Percentiles rank a stretch among this genome's conserved stretches.
phyloP scores from a whole-genome alignment of 257 asterid genomes.

The Rhazya stricta region DNA sequence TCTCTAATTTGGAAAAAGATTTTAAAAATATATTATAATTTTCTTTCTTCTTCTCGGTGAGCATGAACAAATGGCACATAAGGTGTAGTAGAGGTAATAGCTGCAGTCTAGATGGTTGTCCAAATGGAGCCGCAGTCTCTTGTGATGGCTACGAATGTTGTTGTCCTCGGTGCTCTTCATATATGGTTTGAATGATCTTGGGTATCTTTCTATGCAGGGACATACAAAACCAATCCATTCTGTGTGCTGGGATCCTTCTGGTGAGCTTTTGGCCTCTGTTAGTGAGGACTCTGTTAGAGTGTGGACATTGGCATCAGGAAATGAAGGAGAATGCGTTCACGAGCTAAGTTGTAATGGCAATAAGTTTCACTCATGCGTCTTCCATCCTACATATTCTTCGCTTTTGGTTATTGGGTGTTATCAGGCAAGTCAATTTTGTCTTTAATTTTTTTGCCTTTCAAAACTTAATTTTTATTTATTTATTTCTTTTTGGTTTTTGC shows the following conservation, averaged over 20 bases:
- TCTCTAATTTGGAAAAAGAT: too few relatives aligned
- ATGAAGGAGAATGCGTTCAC: constrained; percentile 55
- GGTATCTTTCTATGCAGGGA: constrained; percentile 39
- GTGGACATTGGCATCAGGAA: constrained; percentile 82
- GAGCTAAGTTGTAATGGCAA: constrained; percentile 83
- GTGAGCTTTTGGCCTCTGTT: constrained; percentile 88
- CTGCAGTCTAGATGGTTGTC: too few relatives aligned
- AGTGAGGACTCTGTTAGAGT: constrained; percentile 87
- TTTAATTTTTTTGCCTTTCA: neutral
- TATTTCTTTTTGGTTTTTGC: neutral
- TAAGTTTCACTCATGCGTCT: constrained; percentile 79
- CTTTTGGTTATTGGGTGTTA: constrained; percentile 89
- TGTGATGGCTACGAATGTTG: neutral
- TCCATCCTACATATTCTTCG: constrained; percentile 82
- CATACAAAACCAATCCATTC: constrained; percentile 66
- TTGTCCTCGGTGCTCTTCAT: neutral
- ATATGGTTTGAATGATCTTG: constrained; percentile 3
- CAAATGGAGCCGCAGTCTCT: too few relatives aligned
- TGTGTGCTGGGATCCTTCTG: constrained; percentile 84
- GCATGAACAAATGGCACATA: too few relatives aligned
- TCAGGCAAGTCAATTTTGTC: constrained; percentile 55
- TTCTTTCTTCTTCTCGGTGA: too few relatives aligned
- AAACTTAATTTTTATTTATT: too few relatives aligned
- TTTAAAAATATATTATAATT: too few relatives aligned
- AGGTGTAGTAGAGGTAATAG: too few relatives aligned